A percentile compares a stretch with the other conserved stretches of the same genome.
Evolutionary conservation across 1,284 basidiomycete species (phyloP).

Genomic region (Apiotrichum mycotoxinovorans): DNA sequence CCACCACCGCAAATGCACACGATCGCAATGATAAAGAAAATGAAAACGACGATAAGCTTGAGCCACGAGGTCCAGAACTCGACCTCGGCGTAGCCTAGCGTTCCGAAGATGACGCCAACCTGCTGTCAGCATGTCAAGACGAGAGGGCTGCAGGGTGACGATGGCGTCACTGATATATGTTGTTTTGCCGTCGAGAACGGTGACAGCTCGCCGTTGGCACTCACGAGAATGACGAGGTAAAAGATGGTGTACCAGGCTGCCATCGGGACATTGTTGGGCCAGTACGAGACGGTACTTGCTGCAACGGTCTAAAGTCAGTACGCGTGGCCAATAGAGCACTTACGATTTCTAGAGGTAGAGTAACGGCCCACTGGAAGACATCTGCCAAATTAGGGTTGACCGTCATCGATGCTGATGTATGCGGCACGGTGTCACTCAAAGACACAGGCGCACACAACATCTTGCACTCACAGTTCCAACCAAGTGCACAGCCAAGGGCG

Average conservation of each 20-base stretch:
- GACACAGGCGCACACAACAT: not conserved
- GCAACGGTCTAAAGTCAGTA: constrained; percentile 28
- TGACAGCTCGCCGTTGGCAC: not conserved
- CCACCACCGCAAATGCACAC: constrained; percentile 44
- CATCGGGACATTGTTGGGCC: constrained; percentile 39
- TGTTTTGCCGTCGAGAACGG: too few species aligned
- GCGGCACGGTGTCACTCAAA: too few species aligned
- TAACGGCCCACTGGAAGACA: constrained; percentile 47
- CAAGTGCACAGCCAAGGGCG: constrained; percentile 44
- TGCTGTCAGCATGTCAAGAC: not conserved
- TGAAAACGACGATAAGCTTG: constrained; percentile 47
- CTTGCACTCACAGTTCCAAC: constrained; percentile 47
- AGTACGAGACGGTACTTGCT: constrained; percentile 42
- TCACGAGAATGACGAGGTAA: constrained; percentile 33
- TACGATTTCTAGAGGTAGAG: constrained; percentile 46
- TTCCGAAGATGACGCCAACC: constrained; percentile 26
- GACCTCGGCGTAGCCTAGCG: constrained; percentile 45
- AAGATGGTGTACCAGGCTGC: constrained; percentile 51
- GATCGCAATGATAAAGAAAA: constrained; percentile 47
- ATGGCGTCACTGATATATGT: too few species aligned
- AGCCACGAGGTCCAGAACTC: constrained; percentile 50
- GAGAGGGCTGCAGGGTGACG: too few species aligned
- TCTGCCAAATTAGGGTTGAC: constrained; percentile 25
- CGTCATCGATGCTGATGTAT: not conserved
- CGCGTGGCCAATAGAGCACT: constrained; percentile 34